Conservation (phyloP, 2,329 filamentous ascomycete species). For the Aspergillus pseudotamarii region DNA sequence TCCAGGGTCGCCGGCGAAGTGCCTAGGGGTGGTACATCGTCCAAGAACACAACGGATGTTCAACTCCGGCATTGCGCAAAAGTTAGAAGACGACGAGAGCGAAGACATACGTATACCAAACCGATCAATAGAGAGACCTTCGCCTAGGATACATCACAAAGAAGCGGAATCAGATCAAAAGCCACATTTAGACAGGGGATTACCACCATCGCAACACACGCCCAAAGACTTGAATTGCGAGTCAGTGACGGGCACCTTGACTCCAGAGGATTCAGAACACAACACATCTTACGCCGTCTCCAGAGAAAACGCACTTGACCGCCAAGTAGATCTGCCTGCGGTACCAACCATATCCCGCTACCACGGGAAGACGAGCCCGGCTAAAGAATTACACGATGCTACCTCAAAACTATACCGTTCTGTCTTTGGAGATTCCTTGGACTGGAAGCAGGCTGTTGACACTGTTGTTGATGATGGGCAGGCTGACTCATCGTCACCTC, state of each 20-base stretch:
- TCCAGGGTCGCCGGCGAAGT: constrained; percentile 19
- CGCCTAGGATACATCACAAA: constrained; percentile 5
- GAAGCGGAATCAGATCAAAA: constrained; percentile 1
- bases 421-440: constrained; percentile 23
- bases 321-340: background rate
- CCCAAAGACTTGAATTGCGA: background rate
- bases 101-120: constrained; percentile 17
- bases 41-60: constrained; percentile 32
- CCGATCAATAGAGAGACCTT: constrained; percentile 1
- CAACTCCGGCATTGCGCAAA: constrained; percentile 27
- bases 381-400: constrained; percentile 24
- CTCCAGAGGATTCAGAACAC: background rate
- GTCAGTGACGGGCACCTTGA: background rate
- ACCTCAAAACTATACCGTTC: constrained; percentile 28
- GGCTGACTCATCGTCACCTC: constrained; percentile 40
- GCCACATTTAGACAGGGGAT: background rate
- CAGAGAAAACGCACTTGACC: background rate
- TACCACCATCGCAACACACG: background rate
- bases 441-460: constrained; percentile 38
- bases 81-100: constrained; percentile 22
- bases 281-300: background rate
- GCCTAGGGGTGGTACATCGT: constrained; percentile 17
- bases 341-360: constrained; percentile 8
- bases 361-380: constrained; percentile 16
- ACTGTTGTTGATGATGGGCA: constrained; percentile 34